phyloP scores from a whole-genome alignment of 306 rosid genomes.

The Bauhinia variegata region DNA sequence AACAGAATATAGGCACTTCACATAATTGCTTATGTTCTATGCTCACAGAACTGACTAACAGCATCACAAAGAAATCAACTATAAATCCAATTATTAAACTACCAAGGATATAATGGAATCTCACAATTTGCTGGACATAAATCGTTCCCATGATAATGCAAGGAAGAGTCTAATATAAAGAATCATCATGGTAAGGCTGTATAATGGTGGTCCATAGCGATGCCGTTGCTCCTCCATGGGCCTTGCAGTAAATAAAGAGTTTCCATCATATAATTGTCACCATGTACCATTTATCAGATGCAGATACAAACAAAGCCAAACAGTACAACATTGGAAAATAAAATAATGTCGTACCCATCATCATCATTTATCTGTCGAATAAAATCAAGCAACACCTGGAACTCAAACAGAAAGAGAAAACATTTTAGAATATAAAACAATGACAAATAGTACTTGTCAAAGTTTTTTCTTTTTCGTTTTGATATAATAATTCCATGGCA shows the following conservation, averaged over 20 bases:
- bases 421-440: slow-evolving; percentile 20
- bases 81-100: slow-evolving; percentile 12
- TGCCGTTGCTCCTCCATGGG: slow-evolving; percentile 99
- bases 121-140: slow-evolving; percentile 69
- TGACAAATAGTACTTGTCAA: background rate
- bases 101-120: slow-evolving; percentile 43
- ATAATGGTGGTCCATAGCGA: slow-evolving; percentile 93
- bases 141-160: slow-evolving; percentile 67
- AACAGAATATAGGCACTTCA: slow-evolving; percentile 1
- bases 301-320: slow-evolving; percentile 27
- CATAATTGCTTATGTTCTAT: background rate
- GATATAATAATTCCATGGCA: background rate
- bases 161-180: slow-evolving; percentile 68
- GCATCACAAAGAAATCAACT: slow-evolving; percentile 24
- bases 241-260: slow-evolving; percentile 49
- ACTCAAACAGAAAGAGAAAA: slow-evolving; percentile 33
- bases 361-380: slow-evolving; percentile 81
- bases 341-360: slow-evolving; percentile 67
- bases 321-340: slow-evolving; percentile 17
- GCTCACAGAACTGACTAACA: slow-evolving; percentile 22
- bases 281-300: background rate
- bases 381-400: slow-evolving; percentile 93
- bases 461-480: too few relatives aligned
- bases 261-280: slow-evolving; percentile 24
- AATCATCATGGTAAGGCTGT: slow-evolving; percentile 77